Conservation (phyloP, 768 basidiomycete species). For the Macrolepiota dolichaula region DNA sequence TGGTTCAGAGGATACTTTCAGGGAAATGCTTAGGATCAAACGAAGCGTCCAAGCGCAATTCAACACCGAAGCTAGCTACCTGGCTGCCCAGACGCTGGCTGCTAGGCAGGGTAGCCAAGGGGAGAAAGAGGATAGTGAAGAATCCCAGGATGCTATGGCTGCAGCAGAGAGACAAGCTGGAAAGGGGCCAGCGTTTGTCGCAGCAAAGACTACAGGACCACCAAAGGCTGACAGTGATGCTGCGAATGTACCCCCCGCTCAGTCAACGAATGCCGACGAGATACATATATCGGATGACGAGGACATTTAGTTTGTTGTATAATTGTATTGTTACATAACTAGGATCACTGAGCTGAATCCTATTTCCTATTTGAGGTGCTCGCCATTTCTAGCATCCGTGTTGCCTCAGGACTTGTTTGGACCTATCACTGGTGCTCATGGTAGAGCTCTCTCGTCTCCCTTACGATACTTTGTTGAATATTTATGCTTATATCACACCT, state of each 20-base stretch:
- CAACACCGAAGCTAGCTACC: conserved; percentile 93
- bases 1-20: conserved; percentile 97
- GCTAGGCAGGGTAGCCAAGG: conserved; percentile 53
- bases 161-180: conserved; percentile 67
- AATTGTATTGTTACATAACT: neutral
- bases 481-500: conserved; percentile 16
- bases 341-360: neutral
- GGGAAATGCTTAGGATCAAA: conserved; percentile 93
- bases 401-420: neutral
- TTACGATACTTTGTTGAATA: conserved; percentile 8
- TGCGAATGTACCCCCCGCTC: conserved; percentile 25
- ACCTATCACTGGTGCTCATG: neutral
- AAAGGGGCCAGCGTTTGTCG: conserved; percentile 74
- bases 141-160: conserved; percentile 80
- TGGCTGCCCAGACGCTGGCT: conserved; percentile 86
- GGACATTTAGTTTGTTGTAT: conserved; percentile 39
- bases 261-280: conserved; percentile 66
- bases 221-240: conserved; percentile 31
- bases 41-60: conserved; percentile 98
- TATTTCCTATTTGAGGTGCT: neutral
- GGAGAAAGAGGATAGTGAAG: conserved; percentile 31
- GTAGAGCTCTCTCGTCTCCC: conserved; percentile 5
- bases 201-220: conserved; percentile 57
- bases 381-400: neutral
- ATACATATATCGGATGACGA: conserved; percentile 89